Evolutionary conservation across 306 rosid genomes (phyloP), one percentile per base, ranked within the genome.

Genomic region (Ormosia semicastrata): DNA sequence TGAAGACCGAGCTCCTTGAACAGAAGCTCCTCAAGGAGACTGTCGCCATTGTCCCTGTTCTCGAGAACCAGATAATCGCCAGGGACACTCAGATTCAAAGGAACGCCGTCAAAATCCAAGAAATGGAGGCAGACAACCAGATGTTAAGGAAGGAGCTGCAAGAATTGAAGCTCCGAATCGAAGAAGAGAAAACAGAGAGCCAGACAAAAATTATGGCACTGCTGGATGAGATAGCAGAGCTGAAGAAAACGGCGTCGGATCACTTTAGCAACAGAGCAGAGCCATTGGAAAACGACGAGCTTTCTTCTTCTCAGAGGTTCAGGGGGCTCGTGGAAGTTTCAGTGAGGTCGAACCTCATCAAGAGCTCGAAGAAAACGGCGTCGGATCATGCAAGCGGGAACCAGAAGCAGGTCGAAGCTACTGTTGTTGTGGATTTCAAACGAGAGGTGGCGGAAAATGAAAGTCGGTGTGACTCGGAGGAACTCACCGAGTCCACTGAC

Each of bases 1-100:
- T 94, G 72, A 89, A 90, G 75, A 92, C 94, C 0, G 93, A 94
- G 78, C 96, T 94, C 13, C 91, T 94, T 11, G 97, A 85, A 78
- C 82, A 89, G 75, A 94, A 94, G 89, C 94, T 94, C 2, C 66
- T 92, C 59, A 91, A 85, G 18, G 92, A 92, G 81, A 81, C 98
- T 17, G 89, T 84, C 37, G 89, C 96, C 15, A 92, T 94, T 40
- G 81, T 94, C 29, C 98, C 98, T 3, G 58, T 88, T 15, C 91
- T 94, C 8, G 94, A 94, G 76, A 86, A 59, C 73, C 89, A 91
- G 87, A 86, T 94, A 81, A 33, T 85, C 4, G 52, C 56, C 1
- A 91, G 75, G 60, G 86, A 89, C 29, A 83, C 76, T 0, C 89
- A 85, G 57, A 84, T 94, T 46, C 76, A 79, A 4, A 64, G 32